These are phyloP conservation scores for Citrus australasica DNA, from an alignment of 345 rosid genomes.

Conservation along the genomic window DNA sequence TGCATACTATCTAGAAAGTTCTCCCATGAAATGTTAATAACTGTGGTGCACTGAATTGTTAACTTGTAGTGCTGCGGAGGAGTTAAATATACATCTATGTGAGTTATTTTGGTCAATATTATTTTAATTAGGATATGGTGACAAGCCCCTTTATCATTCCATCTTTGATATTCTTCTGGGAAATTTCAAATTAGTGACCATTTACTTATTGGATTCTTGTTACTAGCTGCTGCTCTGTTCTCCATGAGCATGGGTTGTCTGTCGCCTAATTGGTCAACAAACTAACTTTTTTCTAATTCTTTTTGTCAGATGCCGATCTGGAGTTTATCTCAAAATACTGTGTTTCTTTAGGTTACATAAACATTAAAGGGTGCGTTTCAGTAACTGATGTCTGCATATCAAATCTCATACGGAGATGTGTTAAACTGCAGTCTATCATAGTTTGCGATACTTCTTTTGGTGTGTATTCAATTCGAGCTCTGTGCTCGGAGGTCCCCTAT, in stretches of 20 bases:
- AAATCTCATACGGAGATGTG: constrained; percentile 42
- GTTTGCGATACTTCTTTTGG: constrained; percentile 78
- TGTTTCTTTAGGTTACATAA: constrained; percentile 49
- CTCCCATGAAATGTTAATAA: background rate
- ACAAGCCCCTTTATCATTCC: background rate
- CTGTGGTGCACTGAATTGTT: background rate
- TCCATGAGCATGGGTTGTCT: background rate
- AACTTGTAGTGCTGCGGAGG: background rate
- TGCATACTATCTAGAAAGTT: background rate
- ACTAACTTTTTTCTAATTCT: constrained; percentile 14
- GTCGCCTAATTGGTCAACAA: background rate
- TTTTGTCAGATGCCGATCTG: constrained; percentile 57
- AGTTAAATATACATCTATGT: background rate
- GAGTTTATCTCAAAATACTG: constrained; percentile 39
- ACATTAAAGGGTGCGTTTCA: constrained; percentile 66
- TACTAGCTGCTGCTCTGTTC: background rate
- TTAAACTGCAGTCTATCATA: constrained; percentile 49
- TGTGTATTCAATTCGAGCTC: constrained; percentile 48
- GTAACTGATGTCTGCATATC: constrained; percentile 70
- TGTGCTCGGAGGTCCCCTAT: constrained; percentile 32
- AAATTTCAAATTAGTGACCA: background rate
- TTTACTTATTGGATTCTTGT: background rate
- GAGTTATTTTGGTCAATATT: background rate
- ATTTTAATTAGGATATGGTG: background rate
- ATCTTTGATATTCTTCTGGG: background rate